These are phyloP conservation scores for Malus sieversii DNA, from an alignment of 306 rosid species.

Conservation along the genomic window DNA sequence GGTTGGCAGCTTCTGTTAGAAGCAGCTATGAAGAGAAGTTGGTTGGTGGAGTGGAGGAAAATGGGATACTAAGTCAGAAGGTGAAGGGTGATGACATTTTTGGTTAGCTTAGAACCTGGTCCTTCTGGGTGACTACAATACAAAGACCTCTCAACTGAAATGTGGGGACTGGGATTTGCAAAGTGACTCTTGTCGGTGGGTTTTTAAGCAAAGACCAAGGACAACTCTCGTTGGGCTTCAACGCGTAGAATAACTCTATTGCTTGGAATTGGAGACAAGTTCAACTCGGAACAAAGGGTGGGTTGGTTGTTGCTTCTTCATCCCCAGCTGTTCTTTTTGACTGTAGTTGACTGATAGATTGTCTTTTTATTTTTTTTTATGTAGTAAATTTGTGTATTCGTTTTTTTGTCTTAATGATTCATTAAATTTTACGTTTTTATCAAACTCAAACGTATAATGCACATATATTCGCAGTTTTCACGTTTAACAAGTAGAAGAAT, in stretches of 20 bases:
- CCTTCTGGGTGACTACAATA: background rate
- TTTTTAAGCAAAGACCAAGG: background rate
- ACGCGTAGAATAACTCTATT: background rate
- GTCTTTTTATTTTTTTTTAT: background rate
- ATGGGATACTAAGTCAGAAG: background rate
- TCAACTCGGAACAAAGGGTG: too few relatives aligned
- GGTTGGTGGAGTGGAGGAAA: background rate
- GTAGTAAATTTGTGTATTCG: too few relatives aligned
- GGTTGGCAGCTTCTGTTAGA: background rate
- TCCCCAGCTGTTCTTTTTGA: background rate
- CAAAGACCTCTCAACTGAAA: conserved; percentile 26
- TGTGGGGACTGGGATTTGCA: background rate
- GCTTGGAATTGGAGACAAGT: background rate
- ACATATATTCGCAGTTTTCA: too few relatives aligned
- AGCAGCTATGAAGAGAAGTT: background rate
- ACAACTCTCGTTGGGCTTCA: background rate
- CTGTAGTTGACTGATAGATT: background rate
- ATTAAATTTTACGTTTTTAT: too few relatives aligned
- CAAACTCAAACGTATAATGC: too few relatives aligned
- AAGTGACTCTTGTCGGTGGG: conserved; percentile 4
- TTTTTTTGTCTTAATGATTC: too few relatives aligned
- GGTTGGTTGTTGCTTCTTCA: too few relatives aligned
- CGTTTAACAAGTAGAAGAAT: too few relatives aligned
- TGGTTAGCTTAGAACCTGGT: background rate
- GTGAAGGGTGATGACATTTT: conserved; percentile 1